Conservation (phyloP, 441 rosid species). For the Erodium trifolium region DNA sequence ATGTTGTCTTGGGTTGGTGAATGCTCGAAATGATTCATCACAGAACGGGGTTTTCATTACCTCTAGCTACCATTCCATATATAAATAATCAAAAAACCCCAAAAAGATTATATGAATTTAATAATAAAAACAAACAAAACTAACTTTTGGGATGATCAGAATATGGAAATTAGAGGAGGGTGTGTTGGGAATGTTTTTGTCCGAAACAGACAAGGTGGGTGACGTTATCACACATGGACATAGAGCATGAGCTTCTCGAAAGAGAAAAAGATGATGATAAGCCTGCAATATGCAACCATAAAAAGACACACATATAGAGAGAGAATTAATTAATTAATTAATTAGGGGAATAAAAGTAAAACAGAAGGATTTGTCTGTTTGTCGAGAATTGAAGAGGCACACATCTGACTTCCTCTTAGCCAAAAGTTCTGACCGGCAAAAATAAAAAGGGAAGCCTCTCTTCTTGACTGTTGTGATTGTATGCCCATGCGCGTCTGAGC, state of each 20-base stretch:
- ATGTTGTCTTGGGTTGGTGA: conserved; percentile 67
- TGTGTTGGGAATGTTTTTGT: not conserved
- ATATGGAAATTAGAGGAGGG: not conserved
- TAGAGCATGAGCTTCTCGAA: not conserved
- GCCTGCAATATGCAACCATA: too few relatives aligned
- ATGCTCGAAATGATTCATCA: conserved; percentile 65
- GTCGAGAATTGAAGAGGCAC: conserved; percentile 53
- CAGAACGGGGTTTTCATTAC: conserved; percentile 42
- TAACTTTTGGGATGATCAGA: not conserved
- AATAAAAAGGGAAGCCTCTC: not conserved
- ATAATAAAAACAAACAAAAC: conserved; percentile 1
- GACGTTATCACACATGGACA: not conserved
- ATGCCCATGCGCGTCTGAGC: too few relatives aligned
- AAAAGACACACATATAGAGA: too few relatives aligned
- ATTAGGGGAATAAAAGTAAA: not conserved
- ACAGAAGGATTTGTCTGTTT: conserved; percentile 44
- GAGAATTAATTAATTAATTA: too few relatives aligned
- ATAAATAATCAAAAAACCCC: not conserved
- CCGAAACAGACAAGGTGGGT: not conserved
- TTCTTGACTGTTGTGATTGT: too few relatives aligned
- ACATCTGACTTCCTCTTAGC: conserved; percentile 25
- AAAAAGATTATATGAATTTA: not conserved
- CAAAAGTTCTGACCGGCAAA: not conserved
- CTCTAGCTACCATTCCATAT: conserved; percentile 1
- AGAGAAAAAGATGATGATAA: not conserved